phyloP scores from a whole-genome alignment of 2,329 filamentous ascomycete genomes.

The Hypocrella siamensis region DNA sequence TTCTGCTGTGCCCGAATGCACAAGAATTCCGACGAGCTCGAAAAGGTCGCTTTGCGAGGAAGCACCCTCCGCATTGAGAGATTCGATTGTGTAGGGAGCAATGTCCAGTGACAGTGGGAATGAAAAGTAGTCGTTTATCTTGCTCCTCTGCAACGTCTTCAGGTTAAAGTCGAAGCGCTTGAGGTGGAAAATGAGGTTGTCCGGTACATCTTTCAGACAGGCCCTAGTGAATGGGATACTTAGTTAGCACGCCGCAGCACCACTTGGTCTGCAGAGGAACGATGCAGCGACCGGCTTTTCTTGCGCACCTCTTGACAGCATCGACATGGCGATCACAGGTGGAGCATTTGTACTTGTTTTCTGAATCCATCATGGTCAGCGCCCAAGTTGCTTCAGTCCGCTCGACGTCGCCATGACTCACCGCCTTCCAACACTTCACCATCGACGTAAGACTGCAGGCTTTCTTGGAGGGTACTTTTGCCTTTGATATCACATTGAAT shows the following conservation, averaged over 20 bases:
- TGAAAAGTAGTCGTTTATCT: slow-evolving; percentile 89
- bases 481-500: slow-evolving; percentile 96
- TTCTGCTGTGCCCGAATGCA: slow-evolving; percentile 84
- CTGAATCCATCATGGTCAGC: slow-evolving; percentile 21
- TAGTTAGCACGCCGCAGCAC: no score
- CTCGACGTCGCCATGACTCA: slow-evolving; percentile 16
- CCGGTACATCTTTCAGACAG: slow-evolving; percentile 80
- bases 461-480: slow-evolving; percentile 69
- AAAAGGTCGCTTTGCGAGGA: slow-evolving; percentile 55
- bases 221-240: slow-evolving; percentile 42
- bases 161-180: slow-evolving; percentile 79
- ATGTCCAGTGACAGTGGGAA: slow-evolving; percentile 79
- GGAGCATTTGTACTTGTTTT: slow-evolving; percentile 97
- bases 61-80: slow-evolving; percentile 47
- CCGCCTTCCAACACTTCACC: slow-evolving; percentile 92
- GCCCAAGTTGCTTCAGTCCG: not conserved
- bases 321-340: slow-evolving; percentile 79
- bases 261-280: no score
- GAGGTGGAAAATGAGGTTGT: slow-evolving; percentile 90
- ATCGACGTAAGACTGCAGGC: slow-evolving; percentile 85
- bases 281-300: no score
- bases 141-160: slow-evolving; percentile 61
- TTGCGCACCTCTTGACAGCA: slow-evolving; percentile 85
- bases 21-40: slow-evolving; percentile 85
- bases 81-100: slow-evolving; percentile 76